A percentile compares a stretch with the other conserved stretches of the same genome.
These are phyloP conservation scores for Cryphonectria nitschkei DNA, from an alignment of 2,329 filamentous ascomycete species.

Conservation along the genomic window DNA sequence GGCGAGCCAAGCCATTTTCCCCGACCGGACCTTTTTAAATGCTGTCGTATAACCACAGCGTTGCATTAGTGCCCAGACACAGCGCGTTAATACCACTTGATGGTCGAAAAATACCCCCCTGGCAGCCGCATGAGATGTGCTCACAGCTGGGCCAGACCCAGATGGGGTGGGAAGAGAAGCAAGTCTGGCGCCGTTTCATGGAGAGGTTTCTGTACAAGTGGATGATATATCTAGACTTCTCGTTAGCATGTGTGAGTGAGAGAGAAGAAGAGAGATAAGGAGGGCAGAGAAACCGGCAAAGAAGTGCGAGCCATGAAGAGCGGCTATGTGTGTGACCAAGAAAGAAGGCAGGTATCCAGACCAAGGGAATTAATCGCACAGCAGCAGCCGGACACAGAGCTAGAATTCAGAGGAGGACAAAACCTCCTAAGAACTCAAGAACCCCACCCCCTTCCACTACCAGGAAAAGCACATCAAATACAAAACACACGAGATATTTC, in stretches of 20 bases:
- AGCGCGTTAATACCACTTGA: background rate
- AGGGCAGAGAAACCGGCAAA: background rate
- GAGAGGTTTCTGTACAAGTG: background rate
- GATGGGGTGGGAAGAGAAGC: background rate
- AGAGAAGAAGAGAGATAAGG: too few relatives aligned
- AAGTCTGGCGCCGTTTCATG: background rate
- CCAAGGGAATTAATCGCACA: background rate
- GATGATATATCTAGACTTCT: background rate
- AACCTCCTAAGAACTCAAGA: background rate
- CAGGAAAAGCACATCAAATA: too few relatives aligned
- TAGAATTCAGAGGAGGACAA: too few relatives aligned
- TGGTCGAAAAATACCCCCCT: background rate
- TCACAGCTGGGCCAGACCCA: background rate
- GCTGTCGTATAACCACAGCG: background rate
- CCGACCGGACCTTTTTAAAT: background rate
- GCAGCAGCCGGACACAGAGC: background rate
- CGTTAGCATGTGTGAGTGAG: too few relatives aligned
- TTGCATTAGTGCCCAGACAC: background rate
- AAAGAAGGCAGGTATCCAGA: background rate
- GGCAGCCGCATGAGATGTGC: background rate
- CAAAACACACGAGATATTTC: too few relatives aligned
- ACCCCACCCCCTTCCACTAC: too few relatives aligned
- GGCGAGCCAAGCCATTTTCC: too few relatives aligned
- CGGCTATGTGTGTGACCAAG: background rate
- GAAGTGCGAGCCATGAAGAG: background rate